Percentiles rank a stretch among this genome's conserved stretches.
Evolutionary conservation across 1,284 basidiomycete genomes (phyloP).

Genomic region (Cryptococcus amylolentus): DNA sequence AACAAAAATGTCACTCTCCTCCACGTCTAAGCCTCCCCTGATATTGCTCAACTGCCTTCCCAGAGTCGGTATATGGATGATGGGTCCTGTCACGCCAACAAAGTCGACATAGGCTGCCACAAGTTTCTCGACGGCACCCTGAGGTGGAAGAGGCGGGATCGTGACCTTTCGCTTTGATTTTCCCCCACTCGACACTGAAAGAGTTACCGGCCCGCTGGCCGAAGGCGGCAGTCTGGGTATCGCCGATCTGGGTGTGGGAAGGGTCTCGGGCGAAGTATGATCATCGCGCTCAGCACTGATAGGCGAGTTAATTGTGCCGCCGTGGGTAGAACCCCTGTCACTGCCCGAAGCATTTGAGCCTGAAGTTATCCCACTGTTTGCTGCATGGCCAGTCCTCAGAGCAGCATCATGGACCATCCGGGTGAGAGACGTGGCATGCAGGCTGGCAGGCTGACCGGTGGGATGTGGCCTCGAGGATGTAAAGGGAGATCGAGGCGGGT

Average conservation of each 20-base stretch:
- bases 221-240: constrained; percentile 17
- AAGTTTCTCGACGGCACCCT: constrained; percentile 49
- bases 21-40: constrained; percentile 39
- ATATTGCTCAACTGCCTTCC: constrained; percentile 46
- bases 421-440: constrained; percentile 37
- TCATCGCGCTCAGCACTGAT: neutral
- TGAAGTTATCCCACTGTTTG: constrained; percentile 20
- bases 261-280: constrained; percentile 14
- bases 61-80: constrained; percentile 50
- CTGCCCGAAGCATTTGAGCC: constrained; percentile 15
- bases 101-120: constrained; percentile 52
- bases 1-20: constrained; percentile 49
- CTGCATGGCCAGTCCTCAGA: constrained; percentile 42
- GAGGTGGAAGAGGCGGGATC: constrained; percentile 49
- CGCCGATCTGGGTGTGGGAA: constrained; percentile 20
- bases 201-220: neutral
- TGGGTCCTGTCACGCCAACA: constrained; percentile 50
- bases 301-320: constrained; percentile 12
- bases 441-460: constrained; percentile 18
- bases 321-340: constrained; percentile 17
- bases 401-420: constrained; percentile 49
- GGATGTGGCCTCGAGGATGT: constrained; percentile 6
- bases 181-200: constrained; percentile 3
- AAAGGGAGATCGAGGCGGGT: constrained; percentile 19
- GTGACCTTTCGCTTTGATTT: constrained; percentile 32